phyloP scores from a whole-genome alignment of 106 monocot species.

The Allium sativum region DNA sequence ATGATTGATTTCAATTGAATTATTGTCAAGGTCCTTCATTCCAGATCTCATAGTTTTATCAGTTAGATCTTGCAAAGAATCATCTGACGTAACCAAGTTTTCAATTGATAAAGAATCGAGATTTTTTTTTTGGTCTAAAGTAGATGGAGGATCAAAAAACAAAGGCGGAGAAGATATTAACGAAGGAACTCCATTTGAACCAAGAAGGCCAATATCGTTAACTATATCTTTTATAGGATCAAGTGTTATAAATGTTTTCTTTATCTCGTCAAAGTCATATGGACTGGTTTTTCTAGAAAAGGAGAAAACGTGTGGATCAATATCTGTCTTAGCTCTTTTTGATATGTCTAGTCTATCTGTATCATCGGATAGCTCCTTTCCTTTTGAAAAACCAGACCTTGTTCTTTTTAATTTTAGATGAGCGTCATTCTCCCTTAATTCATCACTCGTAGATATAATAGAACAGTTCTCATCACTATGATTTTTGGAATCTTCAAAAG shows the following conservation, averaged over 20 bases:
- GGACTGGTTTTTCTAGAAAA: conserved; percentile 49
- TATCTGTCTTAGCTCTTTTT: conserved; percentile 24
- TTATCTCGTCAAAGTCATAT: conserved; percentile 58
- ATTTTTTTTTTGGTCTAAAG: conserved; percentile 14
- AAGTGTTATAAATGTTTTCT: conserved; percentile 48
- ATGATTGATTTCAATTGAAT: conserved; percentile 4
- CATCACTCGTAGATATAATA: conserved; percentile 23
- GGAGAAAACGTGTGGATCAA: conserved; percentile 18
- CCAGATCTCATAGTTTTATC: background rate
- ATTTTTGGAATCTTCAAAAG: conserved; percentile 35
- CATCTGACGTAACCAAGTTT: conserved; percentile 11
- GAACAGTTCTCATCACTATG: conserved; percentile 66
- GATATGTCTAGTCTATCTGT: conserved; percentile 15
- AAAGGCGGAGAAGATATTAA: conserved; percentile 26
- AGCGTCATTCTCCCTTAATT: conserved; percentile 39
- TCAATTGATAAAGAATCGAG: background rate
- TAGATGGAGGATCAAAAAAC: conserved; percentile 26
- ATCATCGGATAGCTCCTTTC: conserved; percentile 31
- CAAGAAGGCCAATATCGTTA: conserved; percentile 81
- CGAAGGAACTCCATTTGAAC: conserved; percentile 59
- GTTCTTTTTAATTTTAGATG: conserved; percentile 26
- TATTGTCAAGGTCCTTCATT: background rate
- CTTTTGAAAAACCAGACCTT: conserved; percentile 26
- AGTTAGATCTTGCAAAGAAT: background rate
- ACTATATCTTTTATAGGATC: conserved; percentile 71